A percentile compares a stretch with the other conserved stretches of the same genome.
These are phyloP conservation scores for Kuraishia floccosa DNA, from an alignment of 805 yeast species.

Conservation along the genomic window DNA sequence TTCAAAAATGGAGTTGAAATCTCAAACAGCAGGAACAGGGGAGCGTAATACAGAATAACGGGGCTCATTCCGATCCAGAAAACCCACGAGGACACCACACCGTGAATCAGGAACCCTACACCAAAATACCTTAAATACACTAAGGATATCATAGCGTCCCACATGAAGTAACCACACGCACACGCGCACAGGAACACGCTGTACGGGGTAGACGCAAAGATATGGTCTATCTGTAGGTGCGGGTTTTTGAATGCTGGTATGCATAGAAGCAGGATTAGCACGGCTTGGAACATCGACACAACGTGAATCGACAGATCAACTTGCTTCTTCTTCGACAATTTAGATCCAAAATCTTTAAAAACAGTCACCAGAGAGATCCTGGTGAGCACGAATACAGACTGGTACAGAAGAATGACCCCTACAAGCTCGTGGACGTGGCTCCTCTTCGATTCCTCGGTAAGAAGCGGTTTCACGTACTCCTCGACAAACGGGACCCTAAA, in stretches of 20 bases:
- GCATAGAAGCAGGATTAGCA: constrained; percentile 15
- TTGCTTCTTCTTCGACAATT: constrained; percentile 11
- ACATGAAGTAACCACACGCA: constrained; percentile 22
- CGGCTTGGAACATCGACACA: constrained; percentile 21
- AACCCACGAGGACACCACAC: constrained; percentile 20
- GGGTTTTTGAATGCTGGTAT: constrained; percentile 18
- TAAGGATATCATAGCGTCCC: constrained; percentile 20
- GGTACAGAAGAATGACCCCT: constrained; percentile 15
- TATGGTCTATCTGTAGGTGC: constrained; percentile 14
- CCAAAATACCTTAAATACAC: constrained; percentile 18
- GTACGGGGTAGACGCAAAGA: constrained; percentile 22
- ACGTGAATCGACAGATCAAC: constrained; percentile 19
- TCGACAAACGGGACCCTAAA: constrained; percentile 9
- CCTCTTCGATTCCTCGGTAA: constrained; percentile 9
- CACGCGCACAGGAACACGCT: constrained; percentile 14
- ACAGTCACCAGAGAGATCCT: constrained; percentile 10
- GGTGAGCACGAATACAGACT: constrained; percentile 13
- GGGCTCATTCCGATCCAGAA: constrained; percentile 12
- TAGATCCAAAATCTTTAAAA: constrained; percentile 7
- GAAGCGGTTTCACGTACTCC: constrained; percentile 10
- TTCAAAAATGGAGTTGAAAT: constrained; percentile 24
- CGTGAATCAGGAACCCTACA: constrained; percentile 22
- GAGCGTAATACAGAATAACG: constrained; percentile 21
- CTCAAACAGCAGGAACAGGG: constrained; percentile 22
- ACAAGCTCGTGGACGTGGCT: constrained; percentile 21